Conservation (phyloP, 495 filamentous ascomycete species). For the Aspergillus baeticus region DNA sequence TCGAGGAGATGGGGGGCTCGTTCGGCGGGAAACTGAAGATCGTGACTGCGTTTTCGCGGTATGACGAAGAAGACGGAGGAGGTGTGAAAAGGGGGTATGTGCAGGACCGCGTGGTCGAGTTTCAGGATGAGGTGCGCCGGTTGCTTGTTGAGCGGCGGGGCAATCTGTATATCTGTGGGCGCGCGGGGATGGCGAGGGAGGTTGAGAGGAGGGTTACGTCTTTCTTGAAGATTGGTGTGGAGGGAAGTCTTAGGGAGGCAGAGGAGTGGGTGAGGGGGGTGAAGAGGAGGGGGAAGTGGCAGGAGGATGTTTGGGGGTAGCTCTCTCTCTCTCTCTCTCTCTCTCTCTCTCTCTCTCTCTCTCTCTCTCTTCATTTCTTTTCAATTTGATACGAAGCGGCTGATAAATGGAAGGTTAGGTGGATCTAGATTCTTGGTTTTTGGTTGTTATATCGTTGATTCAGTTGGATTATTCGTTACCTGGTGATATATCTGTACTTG, state of each 20-base stretch:
- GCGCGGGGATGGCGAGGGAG: slow-evolving; percentile 51
- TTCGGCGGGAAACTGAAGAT: slow-evolving; percentile 26
- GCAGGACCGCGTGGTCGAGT: slow-evolving; percentile 39
- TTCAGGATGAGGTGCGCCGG: slow-evolving; percentile 29
- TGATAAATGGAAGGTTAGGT: too few species aligned
- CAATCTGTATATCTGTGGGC: slow-evolving; percentile 50
- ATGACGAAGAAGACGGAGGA: neutral
- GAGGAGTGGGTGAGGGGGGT: slow-evolving; percentile 41
- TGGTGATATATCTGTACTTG: too few species aligned
- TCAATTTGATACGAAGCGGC: too few species aligned
- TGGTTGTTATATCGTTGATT: too few species aligned
- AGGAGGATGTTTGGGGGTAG: slow-evolving; percentile 51
- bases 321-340: slow-evolving; percentile 1
- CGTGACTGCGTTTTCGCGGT: slow-evolving; percentile 37
- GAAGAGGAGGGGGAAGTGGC: slow-evolving; percentile 49
- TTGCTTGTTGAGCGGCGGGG: slow-evolving; percentile 37
- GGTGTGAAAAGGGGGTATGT: slow-evolving; percentile 31
- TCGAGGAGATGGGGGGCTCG: slow-evolving; percentile 27
- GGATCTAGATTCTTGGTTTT: too few species aligned
- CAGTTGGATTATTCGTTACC: too few species aligned
- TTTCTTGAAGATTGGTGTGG: slow-evolving; percentile 33
- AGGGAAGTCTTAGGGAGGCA: slow-evolving; percentile 26
- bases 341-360: slow-evolving; percentile 1
- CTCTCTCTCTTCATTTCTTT: too few species aligned
- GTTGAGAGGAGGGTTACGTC: slow-evolving; percentile 38